These are phyloP conservation scores for Stachybotrys chartarum DNA, from an alignment of 2,329 filamentous ascomycete species.

Conservation along the genomic window DNA sequence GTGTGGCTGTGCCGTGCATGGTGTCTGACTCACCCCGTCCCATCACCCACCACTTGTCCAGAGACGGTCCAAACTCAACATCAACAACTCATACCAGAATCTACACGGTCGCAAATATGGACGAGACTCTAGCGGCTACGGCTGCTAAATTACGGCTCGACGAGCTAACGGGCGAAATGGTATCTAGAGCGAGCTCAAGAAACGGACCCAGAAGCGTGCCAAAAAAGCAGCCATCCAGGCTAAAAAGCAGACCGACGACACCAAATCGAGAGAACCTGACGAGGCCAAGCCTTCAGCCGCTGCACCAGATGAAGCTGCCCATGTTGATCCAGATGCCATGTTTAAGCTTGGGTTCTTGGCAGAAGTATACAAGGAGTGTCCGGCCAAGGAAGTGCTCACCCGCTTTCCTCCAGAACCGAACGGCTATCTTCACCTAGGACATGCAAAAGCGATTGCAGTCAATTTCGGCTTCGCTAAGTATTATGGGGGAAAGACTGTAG, in stretches of 20 bases:
- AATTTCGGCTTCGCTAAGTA: constrained; percentile 92
- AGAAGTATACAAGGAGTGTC: constrained; percentile 63
- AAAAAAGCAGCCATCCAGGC: constrained; percentile 41
- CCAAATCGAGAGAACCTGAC: background rate
- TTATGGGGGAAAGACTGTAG: constrained; percentile 53
- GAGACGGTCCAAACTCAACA: background rate
- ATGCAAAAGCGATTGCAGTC: constrained; percentile 90
- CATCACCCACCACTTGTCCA: too few species aligned
- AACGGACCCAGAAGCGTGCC: constrained; percentile 49
- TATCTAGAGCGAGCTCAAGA: constrained; percentile 57
- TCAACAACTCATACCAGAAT: background rate
- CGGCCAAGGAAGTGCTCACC: constrained; percentile 55
- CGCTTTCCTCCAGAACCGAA: constrained; percentile 86
- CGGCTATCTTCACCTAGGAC: constrained; percentile 87
- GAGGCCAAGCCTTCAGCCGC: background rate
- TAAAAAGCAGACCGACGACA: background rate
- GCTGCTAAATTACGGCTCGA: constrained; percentile 51
- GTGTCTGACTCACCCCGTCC: too few species aligned
- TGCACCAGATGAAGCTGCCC: background rate
- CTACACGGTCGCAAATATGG: background rate
- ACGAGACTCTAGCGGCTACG: background rate
- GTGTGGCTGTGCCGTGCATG: too few species aligned
- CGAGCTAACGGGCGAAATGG: constrained; percentile 58
- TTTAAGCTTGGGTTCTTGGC: constrained; percentile 74
- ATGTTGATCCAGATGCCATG: constrained; percentile 56